Percentiles rank a stretch among this genome's conserved stretches.
phyloP scores from a whole-genome alignment of 768 basidiomycete species.

The Boletus subparvulus region DNA sequence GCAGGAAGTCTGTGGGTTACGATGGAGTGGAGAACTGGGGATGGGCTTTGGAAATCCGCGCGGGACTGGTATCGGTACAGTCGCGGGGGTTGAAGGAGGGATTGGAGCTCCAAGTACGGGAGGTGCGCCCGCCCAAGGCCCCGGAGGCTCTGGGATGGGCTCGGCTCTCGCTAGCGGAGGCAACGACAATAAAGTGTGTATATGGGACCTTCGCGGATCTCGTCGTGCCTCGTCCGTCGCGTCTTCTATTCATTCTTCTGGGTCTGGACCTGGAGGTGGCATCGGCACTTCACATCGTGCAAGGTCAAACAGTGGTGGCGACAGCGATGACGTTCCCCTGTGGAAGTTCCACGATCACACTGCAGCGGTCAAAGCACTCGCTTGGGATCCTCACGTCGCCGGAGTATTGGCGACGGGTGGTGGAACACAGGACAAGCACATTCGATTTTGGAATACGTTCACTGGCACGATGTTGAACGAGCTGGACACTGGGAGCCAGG shows the following conservation, averaged over 20 bases:
- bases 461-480: conserved; percentile 84
- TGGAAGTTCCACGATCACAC: conserved; percentile 97
- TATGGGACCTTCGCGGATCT: conserved; percentile 87
- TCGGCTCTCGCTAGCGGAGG: conserved; percentile 88
- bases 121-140: conserved; percentile 27
- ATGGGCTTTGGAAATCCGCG: conserved; percentile 27
- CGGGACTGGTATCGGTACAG: conserved; percentile 9
- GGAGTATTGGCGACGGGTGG: conserved; percentile 93
- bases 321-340: conserved; percentile 54
- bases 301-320: conserved; percentile 29
- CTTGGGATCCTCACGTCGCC: conserved; percentile 95
- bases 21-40: conserved; percentile 64
- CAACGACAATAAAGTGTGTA: conserved; percentile 98
- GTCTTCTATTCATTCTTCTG: conserved; percentile 26
- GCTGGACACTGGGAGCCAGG: conserved; percentile 95
- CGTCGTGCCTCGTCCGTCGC: conserved; percentile 34
- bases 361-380: conserved; percentile 96
- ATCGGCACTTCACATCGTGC: conserved; percentile 25
- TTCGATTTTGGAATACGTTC: conserved; percentile 94
- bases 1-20: conserved; percentile 95
- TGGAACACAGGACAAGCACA: conserved; percentile 98
- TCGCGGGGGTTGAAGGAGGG: conserved; percentile 30
- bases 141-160: conserved; percentile 33
- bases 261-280: conserved; percentile 30
- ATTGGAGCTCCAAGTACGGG: conserved; percentile 21